Conservation (phyloP, 2,329 filamentous ascomycete genomes). For the Claviceps quebecensis region DNA sequence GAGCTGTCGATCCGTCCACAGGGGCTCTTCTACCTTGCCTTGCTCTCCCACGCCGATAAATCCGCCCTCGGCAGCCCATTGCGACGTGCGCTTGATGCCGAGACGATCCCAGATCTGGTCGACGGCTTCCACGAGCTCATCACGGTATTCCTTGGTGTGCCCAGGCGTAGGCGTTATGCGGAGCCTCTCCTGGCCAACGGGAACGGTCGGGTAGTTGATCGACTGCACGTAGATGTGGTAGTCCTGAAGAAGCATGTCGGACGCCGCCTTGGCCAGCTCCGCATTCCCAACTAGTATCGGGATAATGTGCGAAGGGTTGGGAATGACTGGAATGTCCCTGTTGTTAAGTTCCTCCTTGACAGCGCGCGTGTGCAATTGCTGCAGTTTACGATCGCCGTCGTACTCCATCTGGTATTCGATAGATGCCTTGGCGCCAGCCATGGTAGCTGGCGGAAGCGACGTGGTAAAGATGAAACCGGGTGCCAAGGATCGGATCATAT, state of each 20-base stretch:
- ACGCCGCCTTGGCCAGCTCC: constrained; percentile 80
- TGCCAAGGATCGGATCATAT: constrained; percentile 85
- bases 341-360: constrained; percentile 73
- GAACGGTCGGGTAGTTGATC: constrained; percentile 98
- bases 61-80: constrained; percentile 82
- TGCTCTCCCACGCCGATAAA: constrained; percentile 87
- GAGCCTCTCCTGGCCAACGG: constrained; percentile 91
- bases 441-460: constrained; percentile 85
- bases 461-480: constrained; percentile 99
- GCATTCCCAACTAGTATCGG: constrained; percentile 90
- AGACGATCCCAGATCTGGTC: constrained; percentile 82
- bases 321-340: constrained; percentile 87
- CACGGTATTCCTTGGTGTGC: constrained; percentile 70
- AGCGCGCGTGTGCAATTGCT: constrained; percentile 90
- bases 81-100: constrained; percentile 79
- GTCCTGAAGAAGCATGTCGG: constrained; percentile 78
- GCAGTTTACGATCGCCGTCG: constrained; percentile 73
- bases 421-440: constrained; percentile 82
- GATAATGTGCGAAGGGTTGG: constrained; percentile 93
- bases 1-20: constrained; percentile 87
- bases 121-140: constrained; percentile 71
- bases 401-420: constrained; percentile 89
- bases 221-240: constrained; percentile 95
- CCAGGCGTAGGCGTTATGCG: constrained; percentile 93
- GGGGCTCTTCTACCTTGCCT: constrained; percentile 47